Base-by-base conservation (phyloP, 176 grass and related monocot species). In the Paspalum notatum region DNA sequence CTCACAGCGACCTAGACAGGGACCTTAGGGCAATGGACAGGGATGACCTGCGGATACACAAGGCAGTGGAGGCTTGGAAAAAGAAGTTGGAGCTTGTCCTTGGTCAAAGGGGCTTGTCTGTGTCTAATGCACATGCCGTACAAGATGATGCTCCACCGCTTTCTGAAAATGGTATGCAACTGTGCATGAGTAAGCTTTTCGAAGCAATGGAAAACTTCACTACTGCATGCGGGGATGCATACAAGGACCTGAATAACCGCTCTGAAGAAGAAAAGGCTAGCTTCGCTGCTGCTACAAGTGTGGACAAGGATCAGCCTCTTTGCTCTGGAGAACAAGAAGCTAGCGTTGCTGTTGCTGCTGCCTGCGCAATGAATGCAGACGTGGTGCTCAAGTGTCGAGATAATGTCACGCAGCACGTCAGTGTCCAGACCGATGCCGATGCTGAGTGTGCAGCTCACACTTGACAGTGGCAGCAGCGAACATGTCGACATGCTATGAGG, bases 121-220 rank as follows among this genome's bases (percentile, higher is more conserved):
- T 32, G 32, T 76, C 84, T 64, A 79, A 82, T 59, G 69, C 74
- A 11, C 67, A 24, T 20, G 87, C 46, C 46, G 48, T 50, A 32
- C 32, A 32, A 8, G 52, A 14, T 49, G 56, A 32, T 32, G 1
- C 32, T 32, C 32, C 20, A 51, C 48, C 26, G 16, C 25, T 57
- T 49, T 0, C 82, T 73, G 83, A 84, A n/a, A 37, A 27, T n/a
- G 56, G 49, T 49, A 32, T 97, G 49, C 89, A 90, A 38, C 77
- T 50, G 15, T 74, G 75, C 27, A 76, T 97, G 77, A 68, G 14
- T 6, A 82, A 40, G n/a, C 40, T 83, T 44, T 92, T 97, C 54
- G 80, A 87, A 92, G 87, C 80, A 6, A 90, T 92, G 85, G 87
- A 97, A 75, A 81, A 39, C 43, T 88, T 92, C 26, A 18, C 85